Evolutionary conservation across 306 rosid genomes (phyloP).

Genomic region (Castanea mollissima): DNA sequence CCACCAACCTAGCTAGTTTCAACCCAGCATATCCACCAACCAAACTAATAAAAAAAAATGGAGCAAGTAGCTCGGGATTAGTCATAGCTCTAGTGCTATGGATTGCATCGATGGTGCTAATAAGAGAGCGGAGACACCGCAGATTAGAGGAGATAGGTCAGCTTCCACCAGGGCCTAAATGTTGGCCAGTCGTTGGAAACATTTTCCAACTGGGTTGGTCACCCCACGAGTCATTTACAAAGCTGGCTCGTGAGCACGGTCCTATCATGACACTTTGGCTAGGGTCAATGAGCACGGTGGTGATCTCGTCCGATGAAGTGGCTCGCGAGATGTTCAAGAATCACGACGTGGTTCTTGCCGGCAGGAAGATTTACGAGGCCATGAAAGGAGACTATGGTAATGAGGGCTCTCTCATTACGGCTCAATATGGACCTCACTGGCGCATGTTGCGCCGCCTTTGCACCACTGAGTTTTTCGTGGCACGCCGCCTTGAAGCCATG

Average conservation of each 20-base stretch:
- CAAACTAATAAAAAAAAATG: conserved; percentile 19
- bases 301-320: conserved; percentile 52
- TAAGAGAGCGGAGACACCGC: conserved; percentile 3
- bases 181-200: conserved; percentile 80
- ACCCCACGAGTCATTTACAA: conserved; percentile 63
- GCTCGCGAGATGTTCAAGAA: conserved; percentile 69
- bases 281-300: conserved; percentile 83
- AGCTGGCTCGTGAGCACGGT: conserved; percentile 56
- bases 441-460: conserved; percentile 58
- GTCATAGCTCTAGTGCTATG: conserved; percentile 26
- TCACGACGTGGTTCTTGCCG: conserved; percentile 60
- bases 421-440: conserved; percentile 82
- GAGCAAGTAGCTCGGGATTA: conserved; percentile 22
- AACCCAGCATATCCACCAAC: neutral
- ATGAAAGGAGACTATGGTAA: conserved; percentile 62
- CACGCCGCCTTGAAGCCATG: conserved; percentile 52
- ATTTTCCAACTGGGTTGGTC: conserved; percentile 59
- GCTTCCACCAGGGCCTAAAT: conserved; percentile 83
- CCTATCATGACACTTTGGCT: conserved; percentile 80
- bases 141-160: conserved; percentile 7
- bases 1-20: neutral
- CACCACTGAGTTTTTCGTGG: conserved; percentile 56
- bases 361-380: conserved; percentile 75
- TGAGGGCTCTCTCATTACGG: conserved; percentile 67
- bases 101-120: conserved; percentile 18